phyloP scores from a whole-genome alignment of 371 early-diverging fungal genomes.

The Lichtheimia ornata region DNA sequence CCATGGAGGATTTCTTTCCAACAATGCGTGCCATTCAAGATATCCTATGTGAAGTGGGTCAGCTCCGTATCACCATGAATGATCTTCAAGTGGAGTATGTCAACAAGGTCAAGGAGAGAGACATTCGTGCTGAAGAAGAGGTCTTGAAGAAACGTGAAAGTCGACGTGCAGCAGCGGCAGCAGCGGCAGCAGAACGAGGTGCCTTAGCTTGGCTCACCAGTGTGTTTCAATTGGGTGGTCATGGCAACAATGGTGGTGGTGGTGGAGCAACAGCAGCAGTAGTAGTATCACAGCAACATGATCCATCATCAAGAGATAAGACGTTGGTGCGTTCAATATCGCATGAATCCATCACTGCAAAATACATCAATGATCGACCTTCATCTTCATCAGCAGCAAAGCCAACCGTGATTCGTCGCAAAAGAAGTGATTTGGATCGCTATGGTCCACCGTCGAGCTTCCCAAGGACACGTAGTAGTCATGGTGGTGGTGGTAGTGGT shows the following conservation, averaged over 20 bases:
- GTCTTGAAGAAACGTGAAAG: slow-evolving; percentile 33
- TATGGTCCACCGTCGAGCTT: slow-evolving; percentile 11
- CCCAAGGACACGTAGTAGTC: slow-evolving; percentile 1
- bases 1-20: slow-evolving; percentile 56
- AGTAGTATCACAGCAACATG: neutral
- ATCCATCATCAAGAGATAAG: neutral
- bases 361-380: slow-evolving; percentile 1
- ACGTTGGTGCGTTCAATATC: slow-evolving; percentile 1
- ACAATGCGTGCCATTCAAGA: slow-evolving; percentile 60
- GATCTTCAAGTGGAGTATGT: slow-evolving; percentile 72
- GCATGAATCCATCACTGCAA: slow-evolving; percentile 7
- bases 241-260: neutral
- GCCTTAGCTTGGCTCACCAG: slow-evolving; percentile 33
- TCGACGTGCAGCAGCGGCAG: neutral
- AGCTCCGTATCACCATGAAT: slow-evolving; percentile 66
- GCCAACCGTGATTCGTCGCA: slow-evolving; percentile 2
- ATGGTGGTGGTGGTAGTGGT: too few relatives aligned
- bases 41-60: slow-evolving; percentile 64
- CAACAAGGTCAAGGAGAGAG: slow-evolving; percentile 63
- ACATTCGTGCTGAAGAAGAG: slow-evolving; percentile 52
- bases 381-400: neutral
- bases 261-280: neutral
- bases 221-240: slow-evolving; percentile 15
- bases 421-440: slow-evolving; percentile 14
- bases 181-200: neutral